Evolutionary conservation across 1,284 basidiomycete genomes (phyloP).

Genomic region (Ceratobasidium sp.): DNA sequence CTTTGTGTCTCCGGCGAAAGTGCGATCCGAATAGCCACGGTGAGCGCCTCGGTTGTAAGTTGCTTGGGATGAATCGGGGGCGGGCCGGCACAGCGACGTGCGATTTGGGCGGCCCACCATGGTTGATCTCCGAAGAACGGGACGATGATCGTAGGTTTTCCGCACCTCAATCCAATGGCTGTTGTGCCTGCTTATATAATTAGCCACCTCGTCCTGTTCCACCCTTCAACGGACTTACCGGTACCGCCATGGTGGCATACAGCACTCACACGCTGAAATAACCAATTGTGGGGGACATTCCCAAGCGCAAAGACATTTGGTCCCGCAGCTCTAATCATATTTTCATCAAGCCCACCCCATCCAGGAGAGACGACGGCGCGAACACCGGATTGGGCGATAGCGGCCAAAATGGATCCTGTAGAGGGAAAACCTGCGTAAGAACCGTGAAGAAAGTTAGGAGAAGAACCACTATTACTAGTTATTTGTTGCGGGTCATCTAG

Average conservation of each 20-base stretch:
- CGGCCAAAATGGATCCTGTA: constrained; percentile 66
- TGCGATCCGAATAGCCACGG: constrained; percentile 66
- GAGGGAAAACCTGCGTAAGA: background rate
- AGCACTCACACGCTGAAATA: constrained; percentile 73
- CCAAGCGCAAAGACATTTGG: constrained; percentile 71
- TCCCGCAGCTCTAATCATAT: constrained; percentile 60
- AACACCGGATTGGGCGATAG: constrained; percentile 66
- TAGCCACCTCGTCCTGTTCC: background rate
- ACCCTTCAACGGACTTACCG: constrained; percentile 2
- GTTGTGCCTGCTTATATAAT: constrained; percentile 64
- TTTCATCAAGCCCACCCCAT: constrained; percentile 70
- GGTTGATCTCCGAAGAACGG: constrained; percentile 51
- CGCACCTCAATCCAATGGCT: constrained; percentile 71
- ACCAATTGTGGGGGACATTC: constrained; percentile 78
- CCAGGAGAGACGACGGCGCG: constrained; percentile 73
- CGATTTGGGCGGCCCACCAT: constrained; percentile 39
- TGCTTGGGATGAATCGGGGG: constrained; percentile 68
- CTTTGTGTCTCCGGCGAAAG: constrained; percentile 62
- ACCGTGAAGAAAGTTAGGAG: background rate
- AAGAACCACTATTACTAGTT: constrained; percentile 58
- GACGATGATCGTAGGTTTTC: constrained; percentile 73
- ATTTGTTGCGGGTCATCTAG: constrained; percentile 71
- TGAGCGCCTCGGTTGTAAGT: constrained; percentile 65
- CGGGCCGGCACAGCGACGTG: constrained; percentile 67
- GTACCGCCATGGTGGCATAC: constrained; percentile 80